Conservation (phyloP, 371 early-diverging fungal genomes). For the Rhizomucor pusillus region DNA sequence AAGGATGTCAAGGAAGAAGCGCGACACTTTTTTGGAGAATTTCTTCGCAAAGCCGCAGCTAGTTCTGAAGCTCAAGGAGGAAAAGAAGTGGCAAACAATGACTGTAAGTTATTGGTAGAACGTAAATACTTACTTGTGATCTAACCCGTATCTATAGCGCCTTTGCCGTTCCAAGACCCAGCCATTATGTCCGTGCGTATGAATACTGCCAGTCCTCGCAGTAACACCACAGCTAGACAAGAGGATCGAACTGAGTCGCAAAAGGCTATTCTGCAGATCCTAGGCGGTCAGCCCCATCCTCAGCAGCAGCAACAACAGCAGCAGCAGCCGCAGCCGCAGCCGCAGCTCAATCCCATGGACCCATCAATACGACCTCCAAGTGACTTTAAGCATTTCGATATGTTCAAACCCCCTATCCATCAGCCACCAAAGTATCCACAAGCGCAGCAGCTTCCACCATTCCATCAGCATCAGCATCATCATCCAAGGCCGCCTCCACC, state of each 20-base stretch:
- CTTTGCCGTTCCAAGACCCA: conserved; percentile 62
- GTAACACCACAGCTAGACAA: not conserved
- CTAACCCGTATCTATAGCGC: conserved; percentile 1
- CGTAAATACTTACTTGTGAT: not conserved
- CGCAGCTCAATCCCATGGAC: not conserved
- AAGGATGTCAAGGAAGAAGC: conserved; percentile 42
- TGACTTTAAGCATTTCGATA: conserved; percentile 2
- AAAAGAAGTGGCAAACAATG: conserved; percentile 12
- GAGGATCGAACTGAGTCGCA: conserved; percentile 16
- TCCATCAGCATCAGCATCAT: conserved; percentile 13
- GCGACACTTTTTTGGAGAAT: conserved; percentile 68
- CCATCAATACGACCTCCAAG: too few relatives aligned
- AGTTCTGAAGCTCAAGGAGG: conserved; percentile 17
- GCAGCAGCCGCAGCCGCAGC: conserved; percentile 17
- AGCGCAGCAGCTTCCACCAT: conserved; percentile 15
- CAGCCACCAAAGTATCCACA: conserved; percentile 7
- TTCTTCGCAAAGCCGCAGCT: conserved; percentile 67
- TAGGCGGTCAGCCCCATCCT: conserved; percentile 25
- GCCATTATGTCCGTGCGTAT: conserved; percentile 67
- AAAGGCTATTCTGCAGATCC: conserved; percentile 33
- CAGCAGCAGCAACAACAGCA: conserved; percentile 18
- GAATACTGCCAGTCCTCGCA: conserved; percentile 17
- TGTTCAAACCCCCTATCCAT: conserved; percentile 9
- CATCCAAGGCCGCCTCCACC: conserved; percentile 24
- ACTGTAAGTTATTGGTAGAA: not conserved